Percentiles rank a stretch among this genome's conserved stretches.
Conservation (phyloP, 352 stramenopile genomes). For the Sclerospora graminicola region DNA sequence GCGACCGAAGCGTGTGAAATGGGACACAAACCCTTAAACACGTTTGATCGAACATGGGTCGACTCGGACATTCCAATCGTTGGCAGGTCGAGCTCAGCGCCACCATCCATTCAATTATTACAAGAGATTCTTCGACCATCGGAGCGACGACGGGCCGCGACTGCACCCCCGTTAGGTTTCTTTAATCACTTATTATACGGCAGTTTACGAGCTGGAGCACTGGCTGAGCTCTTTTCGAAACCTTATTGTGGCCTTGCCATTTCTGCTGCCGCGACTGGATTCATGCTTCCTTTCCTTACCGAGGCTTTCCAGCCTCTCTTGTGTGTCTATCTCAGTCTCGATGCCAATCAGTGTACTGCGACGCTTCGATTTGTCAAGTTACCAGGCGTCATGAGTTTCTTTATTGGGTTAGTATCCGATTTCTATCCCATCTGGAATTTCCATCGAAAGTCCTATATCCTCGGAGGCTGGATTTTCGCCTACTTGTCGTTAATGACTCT, state of each 20-base stretch:
- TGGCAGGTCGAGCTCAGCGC: slow-evolving; percentile 44
- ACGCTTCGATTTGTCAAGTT: slow-evolving; percentile 47
- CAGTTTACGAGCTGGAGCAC: slow-evolving; percentile 40
- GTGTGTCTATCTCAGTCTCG: slow-evolving; percentile 43
- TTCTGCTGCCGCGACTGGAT: slow-evolving; percentile 41
- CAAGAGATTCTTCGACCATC: slow-evolving; percentile 35
- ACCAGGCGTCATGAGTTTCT: slow-evolving; percentile 50
- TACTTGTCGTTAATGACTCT: slow-evolving; percentile 64
- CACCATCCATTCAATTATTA: slow-evolving; percentile 51
- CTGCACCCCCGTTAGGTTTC: slow-evolving; percentile 34
- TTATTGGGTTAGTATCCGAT: slow-evolving; percentile 69
- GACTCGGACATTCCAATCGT: slow-evolving; percentile 46
- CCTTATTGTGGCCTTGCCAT: slow-evolving; percentile 54
- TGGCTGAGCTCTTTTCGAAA: slow-evolving; percentile 46
- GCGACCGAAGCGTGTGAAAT: slow-evolving; percentile 5
- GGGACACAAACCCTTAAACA: slow-evolving; percentile 4
- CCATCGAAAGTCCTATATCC: slow-evolving; percentile 72
- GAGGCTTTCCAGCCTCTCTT: slow-evolving; percentile 57
- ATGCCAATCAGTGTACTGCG: slow-evolving; percentile 31
- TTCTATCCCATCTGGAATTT: slow-evolving; percentile 70
- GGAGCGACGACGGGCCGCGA: slow-evolving; percentile 32
- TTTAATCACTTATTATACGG: slow-evolving; percentile 74
- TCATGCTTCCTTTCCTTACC: slow-evolving; percentile 55
- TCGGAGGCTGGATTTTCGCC: slow-evolving; percentile 56
- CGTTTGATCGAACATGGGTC: slow-evolving; percentile 37